Conservation (phyloP, 2,329 filamentous ascomycete genomes). For the Celoporthe dispersa region DNA sequence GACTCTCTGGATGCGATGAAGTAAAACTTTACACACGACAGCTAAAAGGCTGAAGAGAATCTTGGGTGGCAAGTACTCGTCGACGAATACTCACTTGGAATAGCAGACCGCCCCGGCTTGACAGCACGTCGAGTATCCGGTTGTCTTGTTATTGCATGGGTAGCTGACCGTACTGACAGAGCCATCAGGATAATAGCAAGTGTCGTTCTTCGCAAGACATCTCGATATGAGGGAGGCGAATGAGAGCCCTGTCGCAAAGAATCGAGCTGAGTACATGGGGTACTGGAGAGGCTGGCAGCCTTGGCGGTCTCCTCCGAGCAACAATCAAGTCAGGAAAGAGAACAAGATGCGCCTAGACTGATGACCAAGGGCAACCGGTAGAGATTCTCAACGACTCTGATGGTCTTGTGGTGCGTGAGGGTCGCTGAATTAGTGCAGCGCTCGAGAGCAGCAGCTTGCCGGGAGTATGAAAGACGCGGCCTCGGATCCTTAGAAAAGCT, state of each 20-base stretch:
- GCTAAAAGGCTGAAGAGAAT: no score
- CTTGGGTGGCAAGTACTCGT: no score
- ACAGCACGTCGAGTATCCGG: constrained; percentile 12
- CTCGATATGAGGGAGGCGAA: neutral
- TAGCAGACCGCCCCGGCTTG: constrained; percentile 14
- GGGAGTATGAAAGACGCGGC: neutral
- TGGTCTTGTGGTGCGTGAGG: neutral
- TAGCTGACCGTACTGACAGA: constrained; percentile 9
- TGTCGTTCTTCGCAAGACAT: neutral
- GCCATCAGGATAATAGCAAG: constrained; percentile 15
- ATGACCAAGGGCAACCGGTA: neutral
- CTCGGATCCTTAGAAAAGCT: no score
- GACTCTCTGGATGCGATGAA: no score
- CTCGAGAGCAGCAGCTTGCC: neutral
- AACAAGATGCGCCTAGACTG: neutral
- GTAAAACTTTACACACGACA: no score
- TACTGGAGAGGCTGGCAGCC: neutral
- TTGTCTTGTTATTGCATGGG: constrained; percentile 9
- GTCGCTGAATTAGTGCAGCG: neutral
- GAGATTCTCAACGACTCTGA: neutral
- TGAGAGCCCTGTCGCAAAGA: neutral
- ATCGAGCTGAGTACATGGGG: neutral
- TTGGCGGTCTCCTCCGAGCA: neutral
- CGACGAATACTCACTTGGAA: neutral
- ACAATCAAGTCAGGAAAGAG: neutral